Evolutionary conservation across 495 filamentous ascomycete species (phyloP).

Genomic region (Trichoderma gamsii): DNA sequence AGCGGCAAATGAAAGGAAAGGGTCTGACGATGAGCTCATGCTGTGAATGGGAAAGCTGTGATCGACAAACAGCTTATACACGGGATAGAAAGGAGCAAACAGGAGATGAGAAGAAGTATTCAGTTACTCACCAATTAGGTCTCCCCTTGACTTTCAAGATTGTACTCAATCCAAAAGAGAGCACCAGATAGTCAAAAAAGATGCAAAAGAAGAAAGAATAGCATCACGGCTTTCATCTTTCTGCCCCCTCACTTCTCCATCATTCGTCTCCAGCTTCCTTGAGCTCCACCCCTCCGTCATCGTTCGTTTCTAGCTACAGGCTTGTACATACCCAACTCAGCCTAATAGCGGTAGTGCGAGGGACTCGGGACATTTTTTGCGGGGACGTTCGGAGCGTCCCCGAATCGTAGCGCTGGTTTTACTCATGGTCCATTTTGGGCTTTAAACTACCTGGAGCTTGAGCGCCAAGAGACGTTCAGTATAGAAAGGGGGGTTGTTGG

Average conservation of each 20-base stretch:
- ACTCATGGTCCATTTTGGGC: not conserved
- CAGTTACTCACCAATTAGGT: too few species aligned
- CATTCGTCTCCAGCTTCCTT: not conserved
- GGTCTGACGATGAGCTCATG: too few species aligned
- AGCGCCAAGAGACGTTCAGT: too few species aligned
- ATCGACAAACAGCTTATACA: too few species aligned
- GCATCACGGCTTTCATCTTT: not conserved
- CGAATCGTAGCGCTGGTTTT: conserved; percentile 2
- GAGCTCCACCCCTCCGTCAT: conserved; percentile 11
- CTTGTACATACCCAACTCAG: not conserved
- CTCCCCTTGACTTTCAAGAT: too few species aligned
- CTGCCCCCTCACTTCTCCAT: not conserved
- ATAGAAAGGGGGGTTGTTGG: too few species aligned
- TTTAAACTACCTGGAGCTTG: too few species aligned
- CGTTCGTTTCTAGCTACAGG: not conserved
- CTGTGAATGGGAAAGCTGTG: too few species aligned
- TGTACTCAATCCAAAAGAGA: too few species aligned
- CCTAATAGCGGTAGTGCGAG: not conserved
- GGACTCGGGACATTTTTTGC: conserved; percentile 1
- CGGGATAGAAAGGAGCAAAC: too few species aligned
- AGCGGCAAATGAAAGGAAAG: too few species aligned
- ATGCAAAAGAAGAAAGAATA: not conserved
- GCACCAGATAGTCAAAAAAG: not conserved
- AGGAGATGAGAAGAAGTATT: too few species aligned
- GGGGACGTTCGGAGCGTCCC: not conserved